These are phyloP conservation scores for Clohesyomyces aquaticus DNA, from an alignment of 495 filamentous ascomycete genomes.

Conservation along the genomic window DNA sequence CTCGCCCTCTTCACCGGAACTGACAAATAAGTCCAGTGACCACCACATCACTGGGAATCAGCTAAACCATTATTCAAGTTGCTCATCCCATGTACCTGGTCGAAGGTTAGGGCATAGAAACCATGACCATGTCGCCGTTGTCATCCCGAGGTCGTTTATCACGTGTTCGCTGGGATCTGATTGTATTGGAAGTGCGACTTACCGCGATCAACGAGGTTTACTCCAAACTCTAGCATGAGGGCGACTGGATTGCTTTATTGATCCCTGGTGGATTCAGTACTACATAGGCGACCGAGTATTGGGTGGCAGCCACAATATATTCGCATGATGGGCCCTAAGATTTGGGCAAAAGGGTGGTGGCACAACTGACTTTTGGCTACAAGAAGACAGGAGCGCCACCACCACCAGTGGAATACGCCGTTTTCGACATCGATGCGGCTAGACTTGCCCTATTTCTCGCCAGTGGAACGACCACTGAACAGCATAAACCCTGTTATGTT, in stretches of 20 bases:
- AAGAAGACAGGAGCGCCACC: background rate
- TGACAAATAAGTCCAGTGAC: too few species aligned
- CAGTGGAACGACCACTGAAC: background rate
- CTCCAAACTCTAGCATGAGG: background rate
- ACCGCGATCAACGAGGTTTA: constrained; percentile 3
- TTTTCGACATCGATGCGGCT: background rate
- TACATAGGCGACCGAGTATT: constrained; percentile 17
- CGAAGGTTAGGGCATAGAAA: too few species aligned
- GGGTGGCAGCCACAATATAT: constrained; percentile 12
- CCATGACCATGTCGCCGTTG: too few species aligned
- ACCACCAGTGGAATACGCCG: background rate
- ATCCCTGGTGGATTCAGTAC: constrained; percentile 11
- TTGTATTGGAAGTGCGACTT: background rate
- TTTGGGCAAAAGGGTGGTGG: background rate
- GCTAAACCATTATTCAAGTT: too few species aligned
- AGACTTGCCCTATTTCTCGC: too few species aligned
- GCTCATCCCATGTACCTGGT: too few species aligned
- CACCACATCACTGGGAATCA: too few species aligned
- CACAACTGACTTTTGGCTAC: background rate
- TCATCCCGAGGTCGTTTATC: background rate
- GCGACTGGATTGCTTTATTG: constrained; percentile 4
- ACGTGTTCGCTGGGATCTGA: background rate
- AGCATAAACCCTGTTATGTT: background rate
- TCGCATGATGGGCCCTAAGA: background rate
- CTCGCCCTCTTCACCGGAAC: too few species aligned